A percentile compares a stretch with the other conserved stretches of the same genome.
Conservation (phyloP, 1,284 basidiomycete genomes). For the Ceraceosorus guamensis region DNA sequence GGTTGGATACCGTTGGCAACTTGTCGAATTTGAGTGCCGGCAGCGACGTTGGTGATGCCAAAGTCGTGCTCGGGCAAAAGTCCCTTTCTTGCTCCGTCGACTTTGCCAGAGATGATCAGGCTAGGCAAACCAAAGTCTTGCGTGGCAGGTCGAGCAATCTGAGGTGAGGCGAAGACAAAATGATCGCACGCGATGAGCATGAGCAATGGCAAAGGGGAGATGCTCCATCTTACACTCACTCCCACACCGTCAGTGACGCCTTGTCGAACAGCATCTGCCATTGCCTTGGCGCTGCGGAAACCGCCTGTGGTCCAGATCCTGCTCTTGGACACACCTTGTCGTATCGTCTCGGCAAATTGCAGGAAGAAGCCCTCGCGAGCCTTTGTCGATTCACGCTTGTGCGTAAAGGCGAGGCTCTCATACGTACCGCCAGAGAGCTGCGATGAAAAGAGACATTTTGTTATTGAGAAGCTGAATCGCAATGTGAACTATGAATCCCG, state of each 20-base stretch:
- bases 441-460: too few relatives aligned
- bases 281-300: conserved; percentile 51
- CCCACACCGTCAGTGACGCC: conserved; percentile 51
- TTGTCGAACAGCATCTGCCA: conserved; percentile 48
- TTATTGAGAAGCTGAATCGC: too few relatives aligned
- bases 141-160: conserved; percentile 52
- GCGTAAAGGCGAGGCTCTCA: conserved; percentile 25
- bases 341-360: conserved; percentile 22
- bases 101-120: conserved; percentile 50
- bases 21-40: conserved; percentile 14
- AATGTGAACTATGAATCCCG: too few relatives aligned
- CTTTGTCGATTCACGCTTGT: conserved; percentile 49
- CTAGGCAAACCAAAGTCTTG: conserved; percentile 52
- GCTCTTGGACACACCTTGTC: conserved; percentile 30
- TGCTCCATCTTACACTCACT: too few relatives aligned
- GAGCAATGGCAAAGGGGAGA: too few relatives aligned
- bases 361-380: conserved; percentile 51
- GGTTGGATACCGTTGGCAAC: conserved; percentile 11
- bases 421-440: conserved; percentile 22
- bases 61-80: conserved; percentile 13
- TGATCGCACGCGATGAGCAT: too few relatives aligned
- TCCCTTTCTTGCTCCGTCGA: conserved; percentile 32
- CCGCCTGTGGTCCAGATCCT: conserved; percentile 52
- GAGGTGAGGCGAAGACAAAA: too few relatives aligned
- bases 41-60: conserved; percentile 9